Evolutionary conservation across 192 early-diverging fungal genomes (phyloP), one percentile per base, ranked within the genome.

Genomic region (Neocallimastix lanati): DNA sequence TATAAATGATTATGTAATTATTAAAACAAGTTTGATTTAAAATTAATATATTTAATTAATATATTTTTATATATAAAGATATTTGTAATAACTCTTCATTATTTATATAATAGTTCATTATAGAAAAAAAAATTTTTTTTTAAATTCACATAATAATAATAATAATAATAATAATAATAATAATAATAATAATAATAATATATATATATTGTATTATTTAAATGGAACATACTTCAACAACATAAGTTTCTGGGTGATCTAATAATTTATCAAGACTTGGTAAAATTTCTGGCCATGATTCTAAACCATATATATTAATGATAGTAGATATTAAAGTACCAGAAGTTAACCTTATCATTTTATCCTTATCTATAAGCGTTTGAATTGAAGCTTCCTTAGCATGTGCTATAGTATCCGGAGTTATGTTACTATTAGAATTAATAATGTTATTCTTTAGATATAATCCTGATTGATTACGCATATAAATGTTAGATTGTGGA

Each of bases 281-380:
- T 79, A 99, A 83, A 15, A 94, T 90, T 79, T 95, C 91, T 40
- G 95, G 96, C 93, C 95, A 97, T 79, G 87, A 89, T 76, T 86
- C 79, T 76, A 94, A 84, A 25, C 90, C 89, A 25, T 91, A 89
- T 78, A 89, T 87, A 29, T 89, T 83, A 40, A 96, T 85, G 76
- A 98, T 90, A 36, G 94, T 94, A 15, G 96, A 93, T 81, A 99
- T 92, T 76, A 98, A 91, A 38, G 92, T 93, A 78, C 94, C 95
- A 37, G 95, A 90, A 58, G 94, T 92, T 79, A 89, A 88, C 38
- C 93, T 92, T 67, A 98, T 89, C 82, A 88, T 83, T 29, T 85
- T 84, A 80, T 94, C 90, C 1, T 87, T 85, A 82, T 96, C 94
- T 29, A 92, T 89, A 40, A 97, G 82, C 79, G 87, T 88, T 78